Evolutionary conservation across 2,329 filamentous ascomycete genomes (phyloP).

Genomic region (Ciborinia camelliae): DNA sequence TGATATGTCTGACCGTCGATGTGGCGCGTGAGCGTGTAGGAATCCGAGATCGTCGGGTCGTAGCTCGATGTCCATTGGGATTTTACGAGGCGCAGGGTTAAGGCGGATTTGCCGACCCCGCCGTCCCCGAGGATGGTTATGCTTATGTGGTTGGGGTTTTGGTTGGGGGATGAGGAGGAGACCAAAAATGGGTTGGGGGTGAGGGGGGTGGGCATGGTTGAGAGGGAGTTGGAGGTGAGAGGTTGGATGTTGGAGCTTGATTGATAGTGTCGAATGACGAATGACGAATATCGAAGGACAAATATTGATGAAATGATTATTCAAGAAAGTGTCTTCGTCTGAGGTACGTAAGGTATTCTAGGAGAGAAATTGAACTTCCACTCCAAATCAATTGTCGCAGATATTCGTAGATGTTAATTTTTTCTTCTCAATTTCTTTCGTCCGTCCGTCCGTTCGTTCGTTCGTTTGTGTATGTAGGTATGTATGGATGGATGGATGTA

Average conservation of each 20-base stretch:
- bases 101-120: constrained; percentile 80
- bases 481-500: too few relatives aligned
- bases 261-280: background rate
- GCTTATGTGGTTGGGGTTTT: constrained; percentile 46
- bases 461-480: background rate
- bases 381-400: constrained; percentile 6
- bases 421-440: too few relatives aligned
- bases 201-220: too few relatives aligned
- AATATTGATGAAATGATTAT: background rate
- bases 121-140: constrained; percentile 87
- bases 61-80: constrained; percentile 83
- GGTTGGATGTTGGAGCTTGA: background rate
- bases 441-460: too few relatives aligned
- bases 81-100: constrained; percentile 77
- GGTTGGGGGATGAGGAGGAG: background rate
- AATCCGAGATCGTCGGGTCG: constrained; percentile 79
- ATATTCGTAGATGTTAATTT: too few relatives aligned
- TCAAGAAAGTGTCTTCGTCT: constrained; percentile 5
- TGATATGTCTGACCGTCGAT: constrained; percentile 77
- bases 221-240: background rate
- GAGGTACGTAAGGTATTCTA: constrained; percentile 4
- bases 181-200: background rate
- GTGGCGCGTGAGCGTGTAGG: constrained; percentile 75
- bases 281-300: background rate
- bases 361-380: background rate